Conservation (phyloP, 2,329 filamentous ascomycete species). For the Alternaria arborescens region DNA sequence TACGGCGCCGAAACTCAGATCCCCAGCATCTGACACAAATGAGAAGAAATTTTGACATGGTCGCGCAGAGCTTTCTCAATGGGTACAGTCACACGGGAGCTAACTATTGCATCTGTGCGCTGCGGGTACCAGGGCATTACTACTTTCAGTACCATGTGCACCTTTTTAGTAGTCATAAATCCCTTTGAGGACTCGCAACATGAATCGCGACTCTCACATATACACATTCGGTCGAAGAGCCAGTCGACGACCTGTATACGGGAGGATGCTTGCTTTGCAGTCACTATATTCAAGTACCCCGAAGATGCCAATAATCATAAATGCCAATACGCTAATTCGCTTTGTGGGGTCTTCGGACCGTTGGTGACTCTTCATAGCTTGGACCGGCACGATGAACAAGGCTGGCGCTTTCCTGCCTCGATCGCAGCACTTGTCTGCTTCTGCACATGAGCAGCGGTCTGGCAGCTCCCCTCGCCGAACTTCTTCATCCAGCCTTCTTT, state of each 20-base stretch:
- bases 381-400: conserved; percentile 7
- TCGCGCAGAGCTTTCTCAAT: conserved; percentile 18
- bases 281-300: not conserved
- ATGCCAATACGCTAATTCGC: conserved; percentile 6
- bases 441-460: not conserved
- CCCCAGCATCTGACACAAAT: conserved; percentile 19
- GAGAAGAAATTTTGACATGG: conserved; percentile 35
- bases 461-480: not conserved
- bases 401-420: conserved; percentile 6
- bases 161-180: conserved; percentile 6
- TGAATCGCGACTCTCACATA: conserved; percentile 1
- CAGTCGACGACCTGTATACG: not conserved
- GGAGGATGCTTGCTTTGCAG: not conserved
- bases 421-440: conserved; percentile 9
- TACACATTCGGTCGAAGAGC: conserved; percentile 4
- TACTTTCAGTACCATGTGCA: conserved; percentile 6
- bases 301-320: conserved; percentile 3
- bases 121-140: conserved; percentile 10
- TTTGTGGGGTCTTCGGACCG: conserved; percentile 18
- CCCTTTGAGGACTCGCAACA: conserved; percentile 1
- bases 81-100: conserved; percentile 12
- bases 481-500: conserved; percentile 42
- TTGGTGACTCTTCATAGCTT: conserved; percentile 8
- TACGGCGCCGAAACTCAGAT: conserved; percentile 29
- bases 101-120: conserved; percentile 1